phyloP scores from a whole-genome alignment of 139 green algal genomes.

The Edaphochlamys debaryana region DNA sequence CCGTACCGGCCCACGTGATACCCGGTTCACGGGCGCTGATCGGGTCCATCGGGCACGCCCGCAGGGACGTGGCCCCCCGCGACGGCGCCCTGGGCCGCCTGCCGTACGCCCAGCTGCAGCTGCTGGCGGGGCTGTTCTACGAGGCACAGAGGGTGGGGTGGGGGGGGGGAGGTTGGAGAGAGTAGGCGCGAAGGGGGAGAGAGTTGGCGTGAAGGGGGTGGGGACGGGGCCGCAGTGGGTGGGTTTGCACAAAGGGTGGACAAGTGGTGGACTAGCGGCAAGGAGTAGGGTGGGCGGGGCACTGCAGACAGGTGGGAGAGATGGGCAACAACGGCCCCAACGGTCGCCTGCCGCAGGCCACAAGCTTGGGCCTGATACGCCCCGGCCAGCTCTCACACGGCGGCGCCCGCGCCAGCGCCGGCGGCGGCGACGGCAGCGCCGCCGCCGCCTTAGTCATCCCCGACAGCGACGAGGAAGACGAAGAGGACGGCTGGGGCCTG shows the following conservation, averaged over 20 bases:
- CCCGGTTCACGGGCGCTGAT: no score
- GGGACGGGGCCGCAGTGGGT: background rate
- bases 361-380: background rate
- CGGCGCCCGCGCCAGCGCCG: background rate
- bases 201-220: background rate
- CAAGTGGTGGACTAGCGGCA: no score
- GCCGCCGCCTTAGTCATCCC: background rate
- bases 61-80: background rate
- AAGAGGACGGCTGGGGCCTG: background rate
- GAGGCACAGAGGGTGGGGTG: background rate
- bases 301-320: no score
- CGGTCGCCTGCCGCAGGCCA: no score
- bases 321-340: no score
- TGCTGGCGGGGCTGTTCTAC: constrained; percentile 5
- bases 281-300: no score
- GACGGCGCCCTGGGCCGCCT: background rate
- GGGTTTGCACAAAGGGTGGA: background rate
- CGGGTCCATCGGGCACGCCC: no score
- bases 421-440: background rate
- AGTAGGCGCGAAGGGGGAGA: no score
- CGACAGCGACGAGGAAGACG: background rate
- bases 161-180: no score
- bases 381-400: constrained; percentile 13
- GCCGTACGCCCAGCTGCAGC: constrained; percentile 3
- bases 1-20: no score